Conservation (phyloP, 2,329 filamentous ascomycete species). For the Phyllosticta citriasiana region DNA sequence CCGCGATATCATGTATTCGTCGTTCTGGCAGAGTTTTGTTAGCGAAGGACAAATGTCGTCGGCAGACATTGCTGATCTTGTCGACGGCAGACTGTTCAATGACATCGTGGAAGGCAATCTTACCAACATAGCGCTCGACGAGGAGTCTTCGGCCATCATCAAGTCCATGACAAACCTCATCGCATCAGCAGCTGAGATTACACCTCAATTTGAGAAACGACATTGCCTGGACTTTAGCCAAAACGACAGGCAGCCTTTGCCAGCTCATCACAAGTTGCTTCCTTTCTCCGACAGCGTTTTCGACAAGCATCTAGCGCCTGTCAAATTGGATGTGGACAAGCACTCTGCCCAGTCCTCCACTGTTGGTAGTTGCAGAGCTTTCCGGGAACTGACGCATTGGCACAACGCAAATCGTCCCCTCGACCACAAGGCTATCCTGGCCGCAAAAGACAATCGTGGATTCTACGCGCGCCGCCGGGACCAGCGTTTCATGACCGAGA, state of each 20-base stretch:
- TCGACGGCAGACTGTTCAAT: conserved; percentile 45
- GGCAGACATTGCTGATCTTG: conserved; percentile 40
- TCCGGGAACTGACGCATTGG: conserved; percentile 48
- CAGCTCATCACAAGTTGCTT: conserved; percentile 21
- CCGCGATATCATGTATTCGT: background rate
- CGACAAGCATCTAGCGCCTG: conserved; percentile 37
- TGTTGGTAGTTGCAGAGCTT: conserved; percentile 27
- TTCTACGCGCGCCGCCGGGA: conserved; percentile 39
- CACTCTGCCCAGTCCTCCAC: conserved; percentile 20
- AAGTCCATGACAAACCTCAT: background rate
- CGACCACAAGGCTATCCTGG: conserved; percentile 27
- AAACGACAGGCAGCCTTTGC: background rate
- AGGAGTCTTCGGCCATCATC: background rate
- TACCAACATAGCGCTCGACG: background rate
- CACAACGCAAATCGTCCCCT: conserved; percentile 48
- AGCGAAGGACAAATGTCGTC: background rate
- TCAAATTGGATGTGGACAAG: conserved; percentile 30
- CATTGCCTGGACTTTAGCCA: background rate
- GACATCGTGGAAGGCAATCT: background rate
- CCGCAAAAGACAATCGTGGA: conserved; percentile 24
- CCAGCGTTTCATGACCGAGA: conserved; percentile 58
- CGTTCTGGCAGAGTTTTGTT: background rate
- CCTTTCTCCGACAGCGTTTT: conserved; percentile 40
- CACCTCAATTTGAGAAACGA: background rate
- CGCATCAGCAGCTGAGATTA: background rate